Evolutionary conservation across 306 rosid genomes (phyloP), one percentile per base, ranked within the genome.

Genomic region (Glycine soja): DNA sequence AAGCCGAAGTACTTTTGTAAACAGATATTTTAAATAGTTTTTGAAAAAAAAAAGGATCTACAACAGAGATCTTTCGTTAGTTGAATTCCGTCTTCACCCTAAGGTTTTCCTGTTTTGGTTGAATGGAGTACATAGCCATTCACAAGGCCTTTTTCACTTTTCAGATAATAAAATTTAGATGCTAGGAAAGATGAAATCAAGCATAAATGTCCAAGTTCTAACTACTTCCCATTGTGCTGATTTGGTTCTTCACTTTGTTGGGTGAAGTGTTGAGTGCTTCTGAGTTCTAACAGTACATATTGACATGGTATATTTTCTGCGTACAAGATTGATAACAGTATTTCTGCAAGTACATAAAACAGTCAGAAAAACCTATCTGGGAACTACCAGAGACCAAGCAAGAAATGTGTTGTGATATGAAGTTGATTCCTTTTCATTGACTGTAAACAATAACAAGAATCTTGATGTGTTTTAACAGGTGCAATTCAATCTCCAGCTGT

Each of bases 401-500:
- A 58, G 52, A 79, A 45, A 58, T 78, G 15, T 32, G 40, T 66
- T 67, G n/a, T 71, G 16, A 72, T 51, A 69, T 57, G 83, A 65
- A 71, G 51, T 63, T 48, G 40, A 63, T 72, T 58, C 47, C 61
- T 38, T 81, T 65, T 16, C 24, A 6, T 57, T 57, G 56, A 51
- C 67, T 45, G 45, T 24, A 24, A 1, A 24, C 2, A 2, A 24
- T 24, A 24, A 24, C 30, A 24, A 24, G 30, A 24, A 24, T 24
- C 30, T 24, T 24, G 30, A 24, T 70, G 45, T 83, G 30, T 76
- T 67, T 24, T 79, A 70, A 71, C 88, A 95, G 99, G 92, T 92
- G 45, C 99, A 91, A 11, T 95, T 95, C 83, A 95, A 82, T 88
- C 92, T 93, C 76, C 92, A 95, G 85, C 82, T 95, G 57, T 91